Base-by-base conservation (phyloP, 1,139 yeast species). In the Torulaspora pretoriensis region DNA sequence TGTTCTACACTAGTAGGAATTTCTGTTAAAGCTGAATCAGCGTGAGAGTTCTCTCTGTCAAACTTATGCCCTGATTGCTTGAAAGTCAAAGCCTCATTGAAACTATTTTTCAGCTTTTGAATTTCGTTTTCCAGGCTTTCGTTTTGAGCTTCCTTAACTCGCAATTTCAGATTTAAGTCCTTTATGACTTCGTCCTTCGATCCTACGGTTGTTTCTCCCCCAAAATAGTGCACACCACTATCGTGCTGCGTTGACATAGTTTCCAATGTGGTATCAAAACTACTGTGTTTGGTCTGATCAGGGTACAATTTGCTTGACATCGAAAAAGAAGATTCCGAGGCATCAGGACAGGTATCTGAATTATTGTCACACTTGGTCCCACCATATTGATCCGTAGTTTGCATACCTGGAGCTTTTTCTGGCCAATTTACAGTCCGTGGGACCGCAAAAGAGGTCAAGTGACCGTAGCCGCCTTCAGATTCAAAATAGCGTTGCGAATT, bases 111-210 rank as follows among this genome's bases (percentile, higher is more conserved):
- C 38, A 68, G 42, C 39, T 56, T 60, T 38, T 61, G 61, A 8
- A 70, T 60, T 43, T 71, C 74, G 17, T 52, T 54, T 44, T 69
- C 71, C 29, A 70, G 47, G 1, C 67, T 57, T 40, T 69, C 70
- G 24, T 70, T 64, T 44, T 68, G 71, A 1, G 67, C 60, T 28
- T 71, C 72, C 50, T 69, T 71, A 24, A 69, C 55, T 45, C 61
- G 65, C 30, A 70, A 42, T 33, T 63, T 59, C 32, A 63, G 42
- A 42, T 57, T 59, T 33, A 65, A 43, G 17, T 57, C 38, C 24
- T 53, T 41, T n/a, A 40, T 38, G 2, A 32, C 22, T 12, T 38
- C 35, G 23, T 19, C 23, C 13, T 16, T 17, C 12, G 22, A n/a
- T 19, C 19, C 13, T 19, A 19, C 22, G 7, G 22, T 19, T 19